A percentile compares a stretch with the other conserved stretches of the same genome.
Evolutionary conservation across 805 yeast genomes (phyloP).

Genomic region (Schwanniomyces polymorphus): DNA sequence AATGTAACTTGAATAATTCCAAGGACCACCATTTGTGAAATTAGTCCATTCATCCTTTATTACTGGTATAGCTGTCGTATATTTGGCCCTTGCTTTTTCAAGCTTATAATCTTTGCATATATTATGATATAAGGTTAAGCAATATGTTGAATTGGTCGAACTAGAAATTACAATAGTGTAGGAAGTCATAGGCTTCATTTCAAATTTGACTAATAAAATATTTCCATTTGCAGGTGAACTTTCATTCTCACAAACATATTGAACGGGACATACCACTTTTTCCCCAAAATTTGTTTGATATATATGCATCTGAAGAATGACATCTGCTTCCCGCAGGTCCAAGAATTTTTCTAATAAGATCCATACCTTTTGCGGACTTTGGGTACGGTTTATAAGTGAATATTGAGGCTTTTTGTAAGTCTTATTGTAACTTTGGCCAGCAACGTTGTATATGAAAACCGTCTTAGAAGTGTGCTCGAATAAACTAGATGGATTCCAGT

Average conservation of each 20-base stretch:
- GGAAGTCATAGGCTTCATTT: slow-evolving; percentile 18
- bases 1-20: slow-evolving; percentile 45
- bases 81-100: slow-evolving; percentile 28
- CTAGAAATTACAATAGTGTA: slow-evolving; percentile 28
- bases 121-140: slow-evolving; percentile 27
- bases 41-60: slow-evolving; percentile 46
- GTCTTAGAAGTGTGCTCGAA: slow-evolving; percentile 21
- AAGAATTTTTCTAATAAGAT: slow-evolving; percentile 53
- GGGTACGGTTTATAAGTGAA: slow-evolving; percentile 31
- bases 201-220: slow-evolving; percentile 32
- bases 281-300: slow-evolving; percentile 28
- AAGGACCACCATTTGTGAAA: slow-evolving; percentile 53
- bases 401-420: slow-evolving; percentile 45
- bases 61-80: slow-evolving; percentile 14
- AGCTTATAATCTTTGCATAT: slow-evolving; percentile 18
- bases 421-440: not conserved
- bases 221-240: slow-evolving; percentile 36
- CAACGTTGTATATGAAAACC: slow-evolving; percentile 18
- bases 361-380: slow-evolving; percentile 35
- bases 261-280: slow-evolving; percentile 25
- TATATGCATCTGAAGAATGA: slow-evolving; percentile 11
- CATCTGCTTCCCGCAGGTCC: slow-evolving; percentile 8
- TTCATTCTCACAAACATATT: slow-evolving; percentile 17
- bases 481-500: slow-evolving; percentile 53
- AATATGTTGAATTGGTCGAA: slow-evolving; percentile 23